Conservation (phyloP, 2,329 filamentous ascomycete genomes). For the Didymella keratinophila region DNA sequence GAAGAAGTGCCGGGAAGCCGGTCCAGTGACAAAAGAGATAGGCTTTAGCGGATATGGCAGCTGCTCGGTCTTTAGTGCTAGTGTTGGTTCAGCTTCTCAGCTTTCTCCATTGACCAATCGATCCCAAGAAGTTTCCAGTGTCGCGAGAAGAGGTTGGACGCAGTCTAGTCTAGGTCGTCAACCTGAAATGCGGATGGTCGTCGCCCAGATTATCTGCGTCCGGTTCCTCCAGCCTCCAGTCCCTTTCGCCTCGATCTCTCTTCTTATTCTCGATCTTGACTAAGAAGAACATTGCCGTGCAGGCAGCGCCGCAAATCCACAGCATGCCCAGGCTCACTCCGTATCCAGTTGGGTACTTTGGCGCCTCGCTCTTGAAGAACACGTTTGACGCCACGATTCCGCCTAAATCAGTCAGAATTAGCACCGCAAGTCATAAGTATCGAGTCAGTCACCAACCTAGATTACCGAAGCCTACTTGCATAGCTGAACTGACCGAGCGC, state of each 20-base stretch:
- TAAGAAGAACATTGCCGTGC: slow-evolving; percentile 53
- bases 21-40: not conserved
- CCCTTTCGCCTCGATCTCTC: slow-evolving; percentile 57
- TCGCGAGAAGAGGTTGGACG: not conserved
- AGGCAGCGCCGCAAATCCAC: slow-evolving; percentile 57
- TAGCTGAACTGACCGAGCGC: slow-evolving; percentile 59
- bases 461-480: slow-evolving; percentile 59
- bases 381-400: slow-evolving; percentile 62
- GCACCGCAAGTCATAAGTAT: not conserved
- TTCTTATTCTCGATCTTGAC: slow-evolving; percentile 58
- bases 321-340: slow-evolving; percentile 59
- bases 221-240: slow-evolving; percentile 52
- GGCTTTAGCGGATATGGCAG: not conserved
- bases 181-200: slow-evolving; percentile 60
- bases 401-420: slow-evolving; percentile 27
- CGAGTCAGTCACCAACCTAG: slow-evolving; percentile 19
- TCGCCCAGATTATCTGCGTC: slow-evolving; percentile 61
- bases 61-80: not conserved
- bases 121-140: not conserved
- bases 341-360: slow-evolving; percentile 59
- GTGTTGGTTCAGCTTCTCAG: not conserved
- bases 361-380: slow-evolving; percentile 56
- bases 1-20: not conserved
- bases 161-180: slow-evolving; percentile 39
- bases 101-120: not conserved